Conservation (phyloP, 257 asterid genomes). For the Cordia subcordata region DNA sequence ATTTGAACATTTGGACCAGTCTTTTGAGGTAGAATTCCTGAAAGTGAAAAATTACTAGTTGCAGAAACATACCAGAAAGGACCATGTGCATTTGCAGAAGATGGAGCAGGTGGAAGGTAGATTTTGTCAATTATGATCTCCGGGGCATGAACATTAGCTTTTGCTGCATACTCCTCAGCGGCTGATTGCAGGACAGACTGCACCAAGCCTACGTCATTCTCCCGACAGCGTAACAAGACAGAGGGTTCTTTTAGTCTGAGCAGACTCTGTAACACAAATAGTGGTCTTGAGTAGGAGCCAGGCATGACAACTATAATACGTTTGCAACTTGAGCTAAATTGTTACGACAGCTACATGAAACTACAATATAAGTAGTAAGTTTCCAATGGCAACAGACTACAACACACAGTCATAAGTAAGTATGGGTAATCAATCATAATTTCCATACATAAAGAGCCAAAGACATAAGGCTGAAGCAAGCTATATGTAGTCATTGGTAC, state of each 20-base stretch:
- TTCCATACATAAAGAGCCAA: too few relatives aligned
- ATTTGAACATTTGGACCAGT: neutral
- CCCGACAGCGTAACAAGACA: constrained; percentile 75
- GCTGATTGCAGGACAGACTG: constrained; percentile 55
- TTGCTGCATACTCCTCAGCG: constrained; percentile 61
- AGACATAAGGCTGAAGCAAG: neutral
- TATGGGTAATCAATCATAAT: neutral
- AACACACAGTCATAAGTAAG: neutral
- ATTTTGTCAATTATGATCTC: constrained; percentile 58
- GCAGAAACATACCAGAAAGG: constrained; percentile 49
- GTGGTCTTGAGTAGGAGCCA: too few relatives aligned
- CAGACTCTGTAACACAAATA: constrained; percentile 53
- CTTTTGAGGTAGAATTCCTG: neutral
- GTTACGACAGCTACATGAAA: too few relatives aligned
- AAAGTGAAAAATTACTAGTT: neutral
- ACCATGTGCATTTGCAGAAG: constrained; percentile 58
- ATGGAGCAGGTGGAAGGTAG: constrained; percentile 81
- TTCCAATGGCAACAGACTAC: too few relatives aligned
- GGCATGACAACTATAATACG: neutral
- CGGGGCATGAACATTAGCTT: constrained; percentile 66
- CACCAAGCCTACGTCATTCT: constrained; percentile 57
- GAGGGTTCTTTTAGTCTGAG: constrained; percentile 91
- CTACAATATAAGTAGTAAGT: too few relatives aligned
- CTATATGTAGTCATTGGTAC: constrained; percentile 15
- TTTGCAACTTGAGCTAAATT: too few relatives aligned